Evolutionary conservation across 768 basidiomycete species (phyloP).

Genomic region (Leccinum rimulosum): DNA sequence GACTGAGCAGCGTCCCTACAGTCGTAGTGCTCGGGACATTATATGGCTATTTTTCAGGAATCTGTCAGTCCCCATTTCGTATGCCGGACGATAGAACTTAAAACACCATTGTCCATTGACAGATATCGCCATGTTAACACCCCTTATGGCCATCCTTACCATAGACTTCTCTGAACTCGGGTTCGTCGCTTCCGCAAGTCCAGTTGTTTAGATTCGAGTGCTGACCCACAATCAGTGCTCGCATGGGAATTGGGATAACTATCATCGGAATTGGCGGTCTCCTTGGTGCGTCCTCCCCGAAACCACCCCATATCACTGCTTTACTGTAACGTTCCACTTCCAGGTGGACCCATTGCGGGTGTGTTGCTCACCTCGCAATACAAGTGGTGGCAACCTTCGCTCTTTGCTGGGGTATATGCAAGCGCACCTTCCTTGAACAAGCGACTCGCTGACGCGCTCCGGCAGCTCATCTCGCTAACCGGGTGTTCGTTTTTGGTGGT

Average conservation of each 20-base stretch:
- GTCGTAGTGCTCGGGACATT: slow-evolving; percentile 39
- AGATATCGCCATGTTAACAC: slow-evolving; percentile 40
- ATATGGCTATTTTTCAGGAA: slow-evolving; percentile 50
- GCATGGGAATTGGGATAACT: background rate
- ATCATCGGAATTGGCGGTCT: slow-evolving; percentile 17
- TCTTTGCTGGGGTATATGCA: slow-evolving; percentile 44
- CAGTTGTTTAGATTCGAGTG: background rate
- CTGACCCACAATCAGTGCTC: background rate
- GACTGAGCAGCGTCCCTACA: slow-evolving; percentile 33
- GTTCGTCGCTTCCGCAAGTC: slow-evolving; percentile 10
- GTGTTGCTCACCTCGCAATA: slow-evolving; percentile 49
- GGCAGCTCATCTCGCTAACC: slow-evolving; percentile 4
- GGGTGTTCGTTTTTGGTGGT: slow-evolving; percentile 4
- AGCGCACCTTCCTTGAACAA: background rate
- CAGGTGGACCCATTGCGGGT: slow-evolving; percentile 57
- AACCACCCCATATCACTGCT: background rate
- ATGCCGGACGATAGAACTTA: background rate
- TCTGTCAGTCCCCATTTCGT: slow-evolving; percentile 25
- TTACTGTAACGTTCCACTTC: background rate
- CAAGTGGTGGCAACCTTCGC: slow-evolving; percentile 54
- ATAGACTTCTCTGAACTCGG: slow-evolving; percentile 48
- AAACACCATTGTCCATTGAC: background rate
- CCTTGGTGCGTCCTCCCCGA: slow-evolving; percentile 15
- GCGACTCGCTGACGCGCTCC: background rate
- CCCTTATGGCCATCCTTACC: slow-evolving; percentile 25